A percentile compares a stretch with the other conserved stretches of the same genome.
These are phyloP conservation scores for Gelatoporia subvermispora DNA, from an alignment of 768 basidiomycete genomes.

Conservation along the genomic window DNA sequence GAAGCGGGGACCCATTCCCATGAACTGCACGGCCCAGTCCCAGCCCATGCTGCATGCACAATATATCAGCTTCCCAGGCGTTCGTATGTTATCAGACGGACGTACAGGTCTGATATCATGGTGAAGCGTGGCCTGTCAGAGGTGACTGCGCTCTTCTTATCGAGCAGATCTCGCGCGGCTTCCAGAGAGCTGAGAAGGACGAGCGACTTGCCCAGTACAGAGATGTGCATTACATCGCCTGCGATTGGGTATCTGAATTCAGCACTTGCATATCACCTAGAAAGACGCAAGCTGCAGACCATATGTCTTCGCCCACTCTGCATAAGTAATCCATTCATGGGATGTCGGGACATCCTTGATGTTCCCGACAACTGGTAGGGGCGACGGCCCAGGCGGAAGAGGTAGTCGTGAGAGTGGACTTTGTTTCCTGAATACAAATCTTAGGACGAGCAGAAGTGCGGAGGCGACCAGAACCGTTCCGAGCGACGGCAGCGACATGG, in stretches of 20 bases:
- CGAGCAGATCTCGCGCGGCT: constrained; percentile 13
- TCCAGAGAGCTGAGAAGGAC: constrained; percentile 16
- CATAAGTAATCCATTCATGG: constrained; percentile 61
- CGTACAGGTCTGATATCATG: constrained; percentile 19
- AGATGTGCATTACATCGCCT: constrained; percentile 18
- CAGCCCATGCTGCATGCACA: constrained; percentile 3
- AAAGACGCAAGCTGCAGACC: constrained; percentile 35
- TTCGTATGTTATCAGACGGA: background rate
- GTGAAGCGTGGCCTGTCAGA: constrained; percentile 14
- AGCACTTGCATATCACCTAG: background rate
- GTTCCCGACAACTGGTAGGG: constrained; percentile 63
- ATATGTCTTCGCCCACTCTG: constrained; percentile 57
- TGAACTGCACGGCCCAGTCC: background rate
- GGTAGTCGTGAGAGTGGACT: background rate
- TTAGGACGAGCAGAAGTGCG: too few relatives aligned
- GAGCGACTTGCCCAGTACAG: constrained; percentile 15
- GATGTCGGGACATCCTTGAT: constrained; percentile 47
- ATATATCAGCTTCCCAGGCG: background rate
- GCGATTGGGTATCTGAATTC: background rate
- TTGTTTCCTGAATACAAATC: too few relatives aligned
- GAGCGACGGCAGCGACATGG: too few relatives aligned
- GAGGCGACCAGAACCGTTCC: too few relatives aligned
- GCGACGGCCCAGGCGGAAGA: constrained; percentile 67
- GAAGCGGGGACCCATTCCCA: background rate
- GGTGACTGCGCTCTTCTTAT: constrained; percentile 16